Base-by-base conservation (phyloP, 352 stramenopile species). In the Globisporangium yorkense region DNA sequence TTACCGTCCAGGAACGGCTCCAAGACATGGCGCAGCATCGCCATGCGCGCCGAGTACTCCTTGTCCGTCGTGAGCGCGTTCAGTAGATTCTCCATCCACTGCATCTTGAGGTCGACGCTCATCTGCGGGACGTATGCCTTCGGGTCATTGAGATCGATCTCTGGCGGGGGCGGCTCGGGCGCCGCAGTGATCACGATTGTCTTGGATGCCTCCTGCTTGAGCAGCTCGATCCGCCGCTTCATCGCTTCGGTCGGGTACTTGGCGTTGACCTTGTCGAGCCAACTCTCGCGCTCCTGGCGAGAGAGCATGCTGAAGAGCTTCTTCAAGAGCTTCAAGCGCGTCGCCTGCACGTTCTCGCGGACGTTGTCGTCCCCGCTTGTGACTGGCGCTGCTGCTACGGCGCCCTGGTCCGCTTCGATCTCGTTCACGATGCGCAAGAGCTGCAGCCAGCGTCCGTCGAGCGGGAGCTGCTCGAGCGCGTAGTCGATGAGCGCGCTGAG, bases 61-160 rank as follows among this genome's bases (percentile, higher is more conserved):
- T 67, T 66, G 31, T 87, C 78, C 1, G 33, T 74, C 15, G 71
- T 39, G 3, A 89, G 57, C 1, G 56, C 61, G 0, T 74, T 57
- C 33, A 89, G 39, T 29, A 88, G 57, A 16, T 64, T 66, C 9
- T 91, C 75, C 35, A 89, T 55, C 80, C 80, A 89, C 6, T 63
- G 60, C 51, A 91, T 75, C 45, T 89, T 91, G 47, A 74, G 24
- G n/a, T 88, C 70, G 7, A 77, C 53, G 20, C 63, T 67, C 76
- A 88, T 83, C 33, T 56, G 44, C 1, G 62, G 3, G 1, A 88
- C 37, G 13, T 74, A 59, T 0, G 45, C 10, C 2, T 67, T 60
- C 0, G 75, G 72, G 20, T 85, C 75, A 2, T 70, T 67, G 2
- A 83, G 18, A 33, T 64, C 77, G 1, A 67, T 21, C 44, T 61